A percentile compares a stretch with the other conserved stretches of the same genome.
phyloP scores from a whole-genome alignment of 1,284 basidiomycete genomes.

The Cronartium ribicola region DNA sequence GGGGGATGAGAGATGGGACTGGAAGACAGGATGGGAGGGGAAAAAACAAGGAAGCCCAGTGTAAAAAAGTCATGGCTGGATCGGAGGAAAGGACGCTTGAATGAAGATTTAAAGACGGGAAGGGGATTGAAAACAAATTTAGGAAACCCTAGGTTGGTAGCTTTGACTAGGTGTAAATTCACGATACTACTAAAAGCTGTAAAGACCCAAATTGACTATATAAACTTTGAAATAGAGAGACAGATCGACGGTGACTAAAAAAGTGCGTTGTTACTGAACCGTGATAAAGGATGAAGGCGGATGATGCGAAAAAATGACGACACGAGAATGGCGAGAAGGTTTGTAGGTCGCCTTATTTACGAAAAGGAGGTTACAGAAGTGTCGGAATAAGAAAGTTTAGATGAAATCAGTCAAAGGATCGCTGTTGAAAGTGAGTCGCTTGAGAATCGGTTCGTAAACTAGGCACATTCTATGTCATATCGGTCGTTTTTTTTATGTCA shows the following conservation, averaged over 20 bases:
- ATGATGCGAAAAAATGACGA: conserved; percentile 7
- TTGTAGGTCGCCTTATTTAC: background rate
- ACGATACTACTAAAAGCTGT: background rate
- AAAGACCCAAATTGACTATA: background rate
- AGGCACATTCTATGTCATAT: background rate
- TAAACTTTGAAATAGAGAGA: background rate
- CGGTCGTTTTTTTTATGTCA: background rate
- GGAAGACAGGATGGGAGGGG: too few species aligned
- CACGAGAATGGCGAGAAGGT: background rate
- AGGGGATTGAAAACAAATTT: too few species aligned
- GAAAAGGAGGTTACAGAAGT: background rate
- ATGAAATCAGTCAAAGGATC: background rate
- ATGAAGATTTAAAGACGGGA: too few species aligned
- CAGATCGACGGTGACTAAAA: background rate
- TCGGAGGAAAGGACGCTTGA: too few species aligned
- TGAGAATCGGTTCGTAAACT: conserved; percentile 1
- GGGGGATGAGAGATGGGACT: too few species aligned
- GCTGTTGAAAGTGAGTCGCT: background rate
- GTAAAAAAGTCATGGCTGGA: too few species aligned
- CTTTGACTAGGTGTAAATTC: too few species aligned
- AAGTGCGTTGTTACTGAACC: background rate
- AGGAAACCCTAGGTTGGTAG: too few species aligned
- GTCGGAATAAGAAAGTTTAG: background rate
- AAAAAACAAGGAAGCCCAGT: too few species aligned
- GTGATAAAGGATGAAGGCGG: background rate